Base-by-base conservation (phyloP, 1,284 basidiomycete genomes). In the Heliocybe sulcata region DNA sequence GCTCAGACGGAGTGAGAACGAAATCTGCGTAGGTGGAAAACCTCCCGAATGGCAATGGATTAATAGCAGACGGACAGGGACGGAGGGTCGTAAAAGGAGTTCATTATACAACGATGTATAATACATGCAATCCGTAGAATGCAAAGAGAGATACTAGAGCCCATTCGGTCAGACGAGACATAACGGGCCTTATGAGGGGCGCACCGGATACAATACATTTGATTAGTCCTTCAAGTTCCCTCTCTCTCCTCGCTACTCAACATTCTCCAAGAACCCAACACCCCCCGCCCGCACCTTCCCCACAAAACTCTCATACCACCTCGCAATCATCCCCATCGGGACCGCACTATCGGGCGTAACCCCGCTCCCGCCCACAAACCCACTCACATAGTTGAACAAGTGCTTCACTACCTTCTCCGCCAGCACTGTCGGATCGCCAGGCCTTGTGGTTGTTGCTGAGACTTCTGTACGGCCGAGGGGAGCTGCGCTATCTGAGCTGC, bases 281-380 rank as follows among this genome's bases (percentile, higher is more conserved):
- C 92, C 91, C 2, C 77, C 81, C 52, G 81, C 81, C 64, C 75
- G 80, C 25, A 94, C 69, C 69, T 94, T 94, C n/a, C 70, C 68
- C 61, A 83, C 65, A 62, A 94, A 90, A 58, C 64, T 82, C 54
- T 93, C 89, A 65, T 93, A 94, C 92, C 92, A 95, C 63, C 77
- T 83, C 57, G 80, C 80, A 55, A 95, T 81, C 49, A 90, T 65
- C 26, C 75, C 77, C 73, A 94, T 80, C n/a, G 90, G 90, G 3
- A 94, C 77, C 58, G 81, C 71, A 29, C 80, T 80, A 49, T 91
- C 83, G 0, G 83, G 81, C 2, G 79, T 75, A 35, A 83, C 57
- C n/a, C 64, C 62, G 0, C 69, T 69, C 25, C 73, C 78, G 38
- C 73, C 72, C 6, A 76, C 79, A 64, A 94, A 96, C 1, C 90